phyloP scores from a whole-genome alignment of 1,284 basidiomycete species.

The Phellopilus nigrolimitatus region DNA sequence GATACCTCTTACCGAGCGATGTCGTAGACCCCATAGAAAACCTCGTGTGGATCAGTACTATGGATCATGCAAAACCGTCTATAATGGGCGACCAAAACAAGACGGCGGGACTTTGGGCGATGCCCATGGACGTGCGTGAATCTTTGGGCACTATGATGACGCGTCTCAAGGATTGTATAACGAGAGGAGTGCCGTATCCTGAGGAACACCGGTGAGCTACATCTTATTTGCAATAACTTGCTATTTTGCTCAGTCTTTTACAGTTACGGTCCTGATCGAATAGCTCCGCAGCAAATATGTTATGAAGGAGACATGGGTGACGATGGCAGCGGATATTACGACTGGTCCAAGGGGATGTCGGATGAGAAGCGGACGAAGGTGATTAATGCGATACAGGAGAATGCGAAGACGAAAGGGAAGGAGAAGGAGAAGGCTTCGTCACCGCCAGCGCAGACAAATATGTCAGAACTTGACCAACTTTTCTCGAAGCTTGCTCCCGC shows the following conservation, averaged over 20 bases:
- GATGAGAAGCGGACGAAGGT: constrained; percentile 13
- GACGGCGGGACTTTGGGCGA: constrained; percentile 74
- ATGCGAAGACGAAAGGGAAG: constrained; percentile 9
- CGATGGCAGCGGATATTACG: neutral
- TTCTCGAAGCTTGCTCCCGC: constrained; percentile 45
- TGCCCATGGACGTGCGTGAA: constrained; percentile 65
- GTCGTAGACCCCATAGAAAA: constrained; percentile 58
- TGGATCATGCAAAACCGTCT: constrained; percentile 3
- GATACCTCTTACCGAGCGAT: constrained; percentile 75
- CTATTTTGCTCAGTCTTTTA: no score
- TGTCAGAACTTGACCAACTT: constrained; percentile 57
- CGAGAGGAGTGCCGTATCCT: constrained; percentile 59
- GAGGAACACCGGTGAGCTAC: constrained; percentile 52
- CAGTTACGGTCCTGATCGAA: constrained; percentile 60
- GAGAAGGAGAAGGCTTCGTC: constrained; percentile 11
- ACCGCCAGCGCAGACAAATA: constrained; percentile 21
- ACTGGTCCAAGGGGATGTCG: constrained; percentile 7
- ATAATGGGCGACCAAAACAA: constrained; percentile 21
- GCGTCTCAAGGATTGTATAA: constrained; percentile 59
- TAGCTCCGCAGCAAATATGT: constrained; percentile 43
- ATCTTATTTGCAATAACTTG: no score
- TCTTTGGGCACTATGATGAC: constrained; percentile 64
- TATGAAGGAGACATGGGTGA: neutral
- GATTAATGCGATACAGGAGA: constrained; percentile 12
- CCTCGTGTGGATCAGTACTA: constrained; percentile 16